These are phyloP conservation scores for Acarospora socialis DNA, from an alignment of 2,329 filamentous ascomycete species.

Conservation along the genomic window DNA sequence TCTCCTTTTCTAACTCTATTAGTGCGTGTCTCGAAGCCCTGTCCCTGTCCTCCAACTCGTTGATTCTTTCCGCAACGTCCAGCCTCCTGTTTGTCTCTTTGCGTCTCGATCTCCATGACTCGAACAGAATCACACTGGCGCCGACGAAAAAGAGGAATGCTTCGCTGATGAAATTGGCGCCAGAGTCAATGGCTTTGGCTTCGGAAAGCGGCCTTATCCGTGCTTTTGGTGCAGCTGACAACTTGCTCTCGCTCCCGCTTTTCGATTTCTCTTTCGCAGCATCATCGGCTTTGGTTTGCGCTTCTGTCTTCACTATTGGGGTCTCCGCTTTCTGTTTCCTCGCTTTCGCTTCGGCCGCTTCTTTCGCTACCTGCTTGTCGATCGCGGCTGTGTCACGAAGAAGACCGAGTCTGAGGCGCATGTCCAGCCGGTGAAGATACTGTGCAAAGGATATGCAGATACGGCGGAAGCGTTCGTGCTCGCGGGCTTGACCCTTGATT, in stretches of 20 bases:
- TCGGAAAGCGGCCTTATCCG: slow-evolving; percentile 51
- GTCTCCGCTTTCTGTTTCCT: slow-evolving; percentile 36
- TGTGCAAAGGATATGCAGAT: slow-evolving; percentile 50
- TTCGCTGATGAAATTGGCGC: slow-evolving; percentile 55
- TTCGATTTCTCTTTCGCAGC: slow-evolving; percentile 31
- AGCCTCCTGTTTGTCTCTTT: slow-evolving; percentile 47
- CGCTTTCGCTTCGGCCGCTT: slow-evolving; percentile 41
- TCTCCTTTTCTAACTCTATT: slow-evolving; percentile 32
- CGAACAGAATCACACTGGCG: slow-evolving; percentile 46
- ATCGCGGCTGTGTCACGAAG: slow-evolving; percentile 45
- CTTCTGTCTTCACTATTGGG: slow-evolving; percentile 49
- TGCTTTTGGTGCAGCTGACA: slow-evolving; percentile 33
- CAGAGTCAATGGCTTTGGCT: slow-evolving; percentile 53
- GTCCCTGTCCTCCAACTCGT: slow-evolving; percentile 40
- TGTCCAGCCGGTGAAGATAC: slow-evolving; percentile 49
- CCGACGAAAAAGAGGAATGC: slow-evolving; percentile 52
- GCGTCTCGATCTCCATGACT: slow-evolving; percentile 44
- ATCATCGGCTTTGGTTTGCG: slow-evolving; percentile 43
- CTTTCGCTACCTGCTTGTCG: slow-evolving; percentile 29
- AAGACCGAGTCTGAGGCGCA: slow-evolving; percentile 51
- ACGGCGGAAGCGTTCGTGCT: slow-evolving; percentile 51
- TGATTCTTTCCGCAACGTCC: slow-evolving; percentile 44
- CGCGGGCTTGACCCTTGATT: slow-evolving; percentile 53
- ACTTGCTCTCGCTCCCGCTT: slow-evolving; percentile 30
- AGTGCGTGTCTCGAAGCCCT: slow-evolving; percentile 26